These are phyloP conservation scores for Plenodomus lindquistii DNA, from an alignment of 2,329 filamentous ascomycete species.

Conservation along the genomic window DNA sequence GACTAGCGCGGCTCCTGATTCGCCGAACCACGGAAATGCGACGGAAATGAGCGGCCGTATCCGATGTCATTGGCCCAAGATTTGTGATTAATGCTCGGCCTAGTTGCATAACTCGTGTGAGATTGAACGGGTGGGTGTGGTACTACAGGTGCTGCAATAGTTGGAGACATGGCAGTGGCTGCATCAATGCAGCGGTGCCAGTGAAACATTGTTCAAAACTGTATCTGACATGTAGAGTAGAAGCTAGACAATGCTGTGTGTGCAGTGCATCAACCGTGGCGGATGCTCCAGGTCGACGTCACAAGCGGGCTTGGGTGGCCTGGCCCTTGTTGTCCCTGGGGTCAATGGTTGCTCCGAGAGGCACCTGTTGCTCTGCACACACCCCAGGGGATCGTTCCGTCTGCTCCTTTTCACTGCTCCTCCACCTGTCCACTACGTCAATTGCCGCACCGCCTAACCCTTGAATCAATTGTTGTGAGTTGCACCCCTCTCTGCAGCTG, in stretches of 20 bases:
- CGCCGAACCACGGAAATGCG: background rate
- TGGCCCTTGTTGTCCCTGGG: background rate
- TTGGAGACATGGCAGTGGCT: background rate
- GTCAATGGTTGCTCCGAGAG: conserved; percentile 5
- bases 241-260: background rate
- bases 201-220: background rate
- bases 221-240: background rate
- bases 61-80: background rate
- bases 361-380: background rate
- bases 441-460: conserved; percentile 4
- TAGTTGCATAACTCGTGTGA: background rate
- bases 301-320: background rate
- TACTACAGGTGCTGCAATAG: background rate
- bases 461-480: conserved; percentile 22
- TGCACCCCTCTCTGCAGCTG: conserved; percentile 11
- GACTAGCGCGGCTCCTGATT: background rate
- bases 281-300: background rate
- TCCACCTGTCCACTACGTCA: conserved; percentile 1
- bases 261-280: background rate
- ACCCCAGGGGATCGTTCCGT: conserved; percentile 1
- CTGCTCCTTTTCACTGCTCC: conserved; percentile 5
- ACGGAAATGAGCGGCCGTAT: background rate
- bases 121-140: background rate
- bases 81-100: background rate
- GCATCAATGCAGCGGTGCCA: background rate